Base-by-base conservation (phyloP, 805 yeast genomes). In the Candida koratica region DNA sequence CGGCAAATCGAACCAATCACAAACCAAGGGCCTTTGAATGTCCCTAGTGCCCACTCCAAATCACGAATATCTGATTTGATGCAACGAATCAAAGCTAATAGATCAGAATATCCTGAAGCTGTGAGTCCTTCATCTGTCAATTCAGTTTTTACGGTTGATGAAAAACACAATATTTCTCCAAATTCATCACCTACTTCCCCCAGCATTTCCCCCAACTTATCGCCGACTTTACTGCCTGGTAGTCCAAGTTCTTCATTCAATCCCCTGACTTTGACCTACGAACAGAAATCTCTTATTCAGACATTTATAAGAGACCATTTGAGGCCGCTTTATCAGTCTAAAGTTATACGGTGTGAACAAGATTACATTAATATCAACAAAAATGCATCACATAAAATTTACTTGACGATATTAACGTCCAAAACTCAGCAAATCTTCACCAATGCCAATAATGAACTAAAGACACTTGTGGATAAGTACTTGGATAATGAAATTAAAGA, bases 361-460 rank as follows among this genome's bases (percentile, higher is more conserved):
- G 58, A 56, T 34, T 85, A 79, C 51, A 81, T 86, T 3, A 55
- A 53, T 11, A 67, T 84, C 37, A 84, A 84, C 56, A 75, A 74
- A 58, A 59, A 58, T 3, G 78, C 83, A 5, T 81, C 89, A 10
- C 65, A 85, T 35, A 60, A 61, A 28, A 53, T 83, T 13, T 84
- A 85, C 52, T 57, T 58, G 13, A 49, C 55, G 5, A 51, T 65
- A 12, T 31, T 50, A 18, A 17, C 44, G n/a, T 32, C 44, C 37
- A 44, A 41, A 8, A n/a, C 25, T 4, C 25, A 13, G 13, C 41
- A 43, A 8, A 42, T 46, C n/a, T 57, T 61, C 29, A 35, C 38
- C 4, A 46, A 41, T 1, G 42, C 43, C 14, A 46, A 45, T 24
- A 37, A 34, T 6, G 43, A 40, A 12, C 38, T 62, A 24, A 41